phyloP scores from a whole-genome alignment of 306 rosid genomes.

The Acmispon strigosus region DNA sequence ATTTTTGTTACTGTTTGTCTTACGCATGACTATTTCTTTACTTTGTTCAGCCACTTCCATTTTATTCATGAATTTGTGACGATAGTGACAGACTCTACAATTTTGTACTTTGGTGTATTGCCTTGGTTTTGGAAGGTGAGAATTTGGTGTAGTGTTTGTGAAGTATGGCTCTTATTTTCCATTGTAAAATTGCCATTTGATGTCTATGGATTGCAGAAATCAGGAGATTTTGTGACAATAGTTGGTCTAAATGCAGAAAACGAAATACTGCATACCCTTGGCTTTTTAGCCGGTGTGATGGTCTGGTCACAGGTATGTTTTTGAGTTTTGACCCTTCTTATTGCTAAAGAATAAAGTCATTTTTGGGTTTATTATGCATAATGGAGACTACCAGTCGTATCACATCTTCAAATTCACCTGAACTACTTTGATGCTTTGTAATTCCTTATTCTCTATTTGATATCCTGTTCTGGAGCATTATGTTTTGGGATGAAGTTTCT shows the following conservation, averaged over 20 bases:
- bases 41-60: slow-evolving; percentile 71
- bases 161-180: neutral
- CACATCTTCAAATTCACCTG: neutral
- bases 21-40: slow-evolving; percentile 8
- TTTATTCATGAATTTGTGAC: slow-evolving; percentile 87
- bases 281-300: slow-evolving; percentile 74
- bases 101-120: slow-evolving; percentile 65
- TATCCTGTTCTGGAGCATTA: neutral
- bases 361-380: neutral
- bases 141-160: slow-evolving; percentile 18
- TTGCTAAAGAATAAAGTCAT: slow-evolving; percentile 11
- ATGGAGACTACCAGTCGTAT: neutral
- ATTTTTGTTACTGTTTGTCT: neutral
- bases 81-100: slow-evolving; percentile 76
- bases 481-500: neutral
- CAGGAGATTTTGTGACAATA: slow-evolving; percentile 54
- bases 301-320: slow-evolving; percentile 85
- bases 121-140: slow-evolving; percentile 99
- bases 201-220: slow-evolving; percentile 56
- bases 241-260: slow-evolving; percentile 78
- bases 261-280: slow-evolving; percentile 86
- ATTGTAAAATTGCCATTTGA: slow-evolving; percentile 3
- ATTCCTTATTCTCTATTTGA: neutral
- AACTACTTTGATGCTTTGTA: neutral
- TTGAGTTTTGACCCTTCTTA: slow-evolving; percentile 5